Evolutionary conservation across 2,329 filamentous ascomycete genomes (phyloP).

Genomic region (Penicillium hordei): DNA sequence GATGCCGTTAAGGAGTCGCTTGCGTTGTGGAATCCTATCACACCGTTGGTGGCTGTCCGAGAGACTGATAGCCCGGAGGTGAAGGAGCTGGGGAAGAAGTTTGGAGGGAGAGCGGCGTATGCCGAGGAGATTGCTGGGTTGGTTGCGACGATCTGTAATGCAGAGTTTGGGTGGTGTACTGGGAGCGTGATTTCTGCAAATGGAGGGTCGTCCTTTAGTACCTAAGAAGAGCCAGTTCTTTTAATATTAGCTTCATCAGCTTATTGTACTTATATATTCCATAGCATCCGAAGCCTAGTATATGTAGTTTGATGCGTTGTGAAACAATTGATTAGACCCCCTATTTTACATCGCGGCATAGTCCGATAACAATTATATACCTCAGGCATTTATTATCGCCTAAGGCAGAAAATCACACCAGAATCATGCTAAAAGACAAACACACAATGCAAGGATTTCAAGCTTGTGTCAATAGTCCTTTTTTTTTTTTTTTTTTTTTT

Average conservation of each 20-base stretch:
- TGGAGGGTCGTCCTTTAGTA: slow-evolving; percentile 50
- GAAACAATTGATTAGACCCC: too few relatives aligned
- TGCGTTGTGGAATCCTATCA: too few relatives aligned
- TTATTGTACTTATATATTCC: too few relatives aligned
- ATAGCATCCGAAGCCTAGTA: not conserved
- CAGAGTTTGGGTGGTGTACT: slow-evolving; percentile 68
- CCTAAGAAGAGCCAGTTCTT: not conserved
- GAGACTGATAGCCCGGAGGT: too few relatives aligned
- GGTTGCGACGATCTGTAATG: slow-evolving; percentile 67
- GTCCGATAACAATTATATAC: not conserved
- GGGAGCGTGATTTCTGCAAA: slow-evolving; percentile 73
- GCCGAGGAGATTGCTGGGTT: slow-evolving; percentile 67
- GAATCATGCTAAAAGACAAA: not conserved
- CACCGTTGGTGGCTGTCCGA: too few relatives aligned
- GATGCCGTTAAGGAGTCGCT: too few relatives aligned
- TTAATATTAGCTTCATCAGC: too few relatives aligned
- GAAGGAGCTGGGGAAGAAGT: slow-evolving; percentile 47
- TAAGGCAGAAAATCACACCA: not conserved
- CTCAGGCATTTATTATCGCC: not conserved
- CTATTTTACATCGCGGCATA: too few relatives aligned
- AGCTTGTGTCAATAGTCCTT: not conserved
- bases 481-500: too few relatives aligned
- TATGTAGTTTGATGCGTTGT: not conserved
- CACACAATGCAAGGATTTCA: not conserved
- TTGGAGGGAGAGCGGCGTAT: slow-evolving; percentile 38